Conservation (phyloP, 129 eudicot genomes). For the Tanacetum coccineum region DNA sequence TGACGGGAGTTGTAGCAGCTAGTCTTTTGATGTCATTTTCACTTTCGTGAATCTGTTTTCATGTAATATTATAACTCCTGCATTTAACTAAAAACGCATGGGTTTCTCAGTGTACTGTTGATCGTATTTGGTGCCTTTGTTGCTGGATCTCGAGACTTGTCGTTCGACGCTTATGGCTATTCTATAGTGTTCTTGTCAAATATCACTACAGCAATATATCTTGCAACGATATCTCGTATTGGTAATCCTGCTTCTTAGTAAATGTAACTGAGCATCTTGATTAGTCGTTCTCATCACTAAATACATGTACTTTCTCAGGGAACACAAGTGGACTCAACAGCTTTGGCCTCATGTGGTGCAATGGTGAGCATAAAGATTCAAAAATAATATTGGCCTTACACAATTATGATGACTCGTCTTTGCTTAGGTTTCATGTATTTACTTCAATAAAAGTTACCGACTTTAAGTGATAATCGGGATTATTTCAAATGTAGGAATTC, state of each 20-base stretch:
- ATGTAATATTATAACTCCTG: slow-evolving; percentile 14
- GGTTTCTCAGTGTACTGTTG: slow-evolving; percentile 85
- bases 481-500: slow-evolving; percentile 42
- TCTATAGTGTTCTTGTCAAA: slow-evolving; percentile 76
- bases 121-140: slow-evolving; percentile 88
- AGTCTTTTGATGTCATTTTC: background rate
- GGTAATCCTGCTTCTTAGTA: slow-evolving; percentile 35
- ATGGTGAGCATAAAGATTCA: slow-evolving; percentile 48
- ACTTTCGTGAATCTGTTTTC: background rate
- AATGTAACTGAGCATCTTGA: slow-evolving; percentile 5
- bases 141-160: slow-evolving; percentile 96
- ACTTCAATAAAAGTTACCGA: background rate
- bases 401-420: no score
- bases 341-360: slow-evolving; percentile 99
- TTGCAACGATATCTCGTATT: slow-evolving; percentile 90
- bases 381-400: background rate
- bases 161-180: slow-evolving; percentile 89
- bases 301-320: slow-evolving; percentile 41
- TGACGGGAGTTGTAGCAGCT: slow-evolving; percentile 13
- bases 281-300: slow-evolving; percentile 11
- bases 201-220: slow-evolving; percentile 91
- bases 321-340: slow-evolving; percentile 94
- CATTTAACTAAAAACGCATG: slow-evolving; percentile 29
- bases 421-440: background rate
- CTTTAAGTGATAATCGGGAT: background rate